Conservation (phyloP, 768 basidiomycete species). For the Rhodotorula toruloides region DNA sequence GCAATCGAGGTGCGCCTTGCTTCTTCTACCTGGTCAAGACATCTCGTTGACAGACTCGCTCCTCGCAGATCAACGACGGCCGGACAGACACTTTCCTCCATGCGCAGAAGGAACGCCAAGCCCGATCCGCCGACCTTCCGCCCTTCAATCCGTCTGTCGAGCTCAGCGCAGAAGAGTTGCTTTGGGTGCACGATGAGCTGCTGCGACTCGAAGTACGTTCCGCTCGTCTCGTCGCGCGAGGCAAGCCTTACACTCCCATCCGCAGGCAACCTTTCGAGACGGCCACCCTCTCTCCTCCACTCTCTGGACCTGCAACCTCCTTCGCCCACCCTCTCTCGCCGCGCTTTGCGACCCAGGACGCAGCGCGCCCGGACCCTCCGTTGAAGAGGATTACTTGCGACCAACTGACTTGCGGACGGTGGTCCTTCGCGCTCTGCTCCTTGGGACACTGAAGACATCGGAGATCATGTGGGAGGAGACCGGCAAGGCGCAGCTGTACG, state of each 20-base stretch:
- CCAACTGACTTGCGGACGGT: neutral
- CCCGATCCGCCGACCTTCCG: neutral
- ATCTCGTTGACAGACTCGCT: neutral
- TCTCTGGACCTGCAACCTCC: slow-evolving; percentile 31
- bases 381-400: neutral
- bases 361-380: neutral
- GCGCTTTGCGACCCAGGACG: neutral
- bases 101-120: neutral
- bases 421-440: slow-evolving; percentile 27
- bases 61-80: slow-evolving; percentile 30
- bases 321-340: slow-evolving; percentile 13
- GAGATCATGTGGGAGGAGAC: slow-evolving; percentile 34
- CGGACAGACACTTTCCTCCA: slow-evolving; percentile 29
- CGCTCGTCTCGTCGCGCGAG: neutral
- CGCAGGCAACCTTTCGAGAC: slow-evolving; percentile 25
- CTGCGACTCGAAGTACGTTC: slow-evolving; percentile 22
- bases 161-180: neutral
- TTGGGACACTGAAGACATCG: slow-evolving; percentile 19
- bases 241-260: rapidly evolving
- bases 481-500: slow-evolving; percentile 25
- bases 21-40: neutral
- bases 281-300: slow-evolving; percentile 36
- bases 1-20: slow-evolving; percentile 31
- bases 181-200: slow-evolving; percentile 20
- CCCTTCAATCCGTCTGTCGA: slow-evolving; percentile 6